Evolutionary conservation across 2,329 filamentous ascomycete species (phyloP), one percentile per base, ranked within the genome.

Genomic region (Hysterium pulicare): DNA sequence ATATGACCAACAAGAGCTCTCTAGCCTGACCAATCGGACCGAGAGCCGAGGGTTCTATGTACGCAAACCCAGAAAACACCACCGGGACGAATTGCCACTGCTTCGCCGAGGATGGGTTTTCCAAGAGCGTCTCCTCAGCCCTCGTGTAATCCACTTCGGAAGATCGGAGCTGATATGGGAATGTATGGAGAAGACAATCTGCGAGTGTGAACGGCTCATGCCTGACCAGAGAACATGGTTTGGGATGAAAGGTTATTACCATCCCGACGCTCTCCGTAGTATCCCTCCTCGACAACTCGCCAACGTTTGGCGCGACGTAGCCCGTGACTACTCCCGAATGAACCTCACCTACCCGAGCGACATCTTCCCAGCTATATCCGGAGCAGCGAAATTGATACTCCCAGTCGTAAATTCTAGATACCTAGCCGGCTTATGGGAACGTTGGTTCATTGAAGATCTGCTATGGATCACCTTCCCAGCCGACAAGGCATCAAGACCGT

Each of bases 71-170:
- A 5, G 5, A 9, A 13, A 10, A 32, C 9, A 32, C n/a, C n/a
- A n/a, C n/a, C n/a, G 9, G 9, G 4, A 16, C 5, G 17, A 32
- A 32, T 16, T 32, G 5, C 4, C 28, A 32, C 33, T 42, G 5
- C 22, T 42, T 11, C 33, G 16, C 11, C 22, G 40, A 10, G 40
- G 21, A 13, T 42, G 33, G 33, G 33, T 42, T 9, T 42, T 42
- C 7, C 40, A 42, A 19, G 40, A 42, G 20, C 20, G 40, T 2
- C 23, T 42, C 28, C 23, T 42, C 13, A 20, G 21, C 13, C 5
- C 19, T 38, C 33, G 40, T 10, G 26, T 33, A 17, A 17, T 42
- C 4, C 40, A 42, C 16, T 38, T 38, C 34, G 30, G 17, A 8
- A 13, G 13, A 5, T 42, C 33, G 17, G 40, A 42, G 16, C 16